Percentiles rank a stretch among this genome's conserved stretches.
Conservation (phyloP, 176 grass and related monocot genomes). For the Raddia distichophylla region DNA sequence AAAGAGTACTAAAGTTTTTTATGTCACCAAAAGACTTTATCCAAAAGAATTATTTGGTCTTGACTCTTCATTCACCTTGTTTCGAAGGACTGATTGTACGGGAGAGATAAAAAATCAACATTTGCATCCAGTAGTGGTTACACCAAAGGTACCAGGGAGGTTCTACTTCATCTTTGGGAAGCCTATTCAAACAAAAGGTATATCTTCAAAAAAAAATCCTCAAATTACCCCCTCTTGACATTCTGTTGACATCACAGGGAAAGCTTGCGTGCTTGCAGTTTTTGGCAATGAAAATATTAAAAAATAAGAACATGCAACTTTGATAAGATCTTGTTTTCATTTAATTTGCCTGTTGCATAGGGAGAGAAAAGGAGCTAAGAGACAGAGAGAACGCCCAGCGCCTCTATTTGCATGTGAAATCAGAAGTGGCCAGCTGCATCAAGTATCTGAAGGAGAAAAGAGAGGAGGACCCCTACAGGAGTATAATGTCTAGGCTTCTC, state of each 20-base stretch:
- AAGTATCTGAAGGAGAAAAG: slow-evolving; percentile 85
- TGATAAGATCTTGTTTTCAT: slow-evolving; percentile 16
- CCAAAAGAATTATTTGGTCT: neutral
- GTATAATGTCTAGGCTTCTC: slow-evolving; percentile 74
- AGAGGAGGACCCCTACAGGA: slow-evolving; percentile 81
- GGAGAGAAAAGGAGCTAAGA: slow-evolving; percentile 67
- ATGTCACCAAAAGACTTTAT: neutral
- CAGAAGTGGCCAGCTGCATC: slow-evolving; percentile 71
- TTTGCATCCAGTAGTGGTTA: slow-evolving; percentile 54
- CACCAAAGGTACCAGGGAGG: slow-evolving; percentile 78
- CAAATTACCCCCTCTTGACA: neutral
- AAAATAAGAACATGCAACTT: neutral
- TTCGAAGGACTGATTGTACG: slow-evolving; percentile 53
- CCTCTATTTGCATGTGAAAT: slow-evolving; percentile 85
- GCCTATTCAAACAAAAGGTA: slow-evolving; percentile 89
- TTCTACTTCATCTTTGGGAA: slow-evolving; percentile 89
- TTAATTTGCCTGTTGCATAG: slow-evolving; percentile 43
- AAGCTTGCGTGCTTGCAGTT: neutral
- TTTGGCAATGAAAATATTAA: neutral
- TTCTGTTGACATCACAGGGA: neutral
- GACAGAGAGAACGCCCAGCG: slow-evolving; percentile 60
- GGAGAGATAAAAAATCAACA: slow-evolving; percentile 74
- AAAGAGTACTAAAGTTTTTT: neutral
- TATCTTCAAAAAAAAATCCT: neutral
- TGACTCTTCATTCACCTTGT: slow-evolving; percentile 1